Evolutionary conservation across 768 basidiomycete genomes (phyloP).

Genomic region (Psilocybe subaeruginosa): DNA sequence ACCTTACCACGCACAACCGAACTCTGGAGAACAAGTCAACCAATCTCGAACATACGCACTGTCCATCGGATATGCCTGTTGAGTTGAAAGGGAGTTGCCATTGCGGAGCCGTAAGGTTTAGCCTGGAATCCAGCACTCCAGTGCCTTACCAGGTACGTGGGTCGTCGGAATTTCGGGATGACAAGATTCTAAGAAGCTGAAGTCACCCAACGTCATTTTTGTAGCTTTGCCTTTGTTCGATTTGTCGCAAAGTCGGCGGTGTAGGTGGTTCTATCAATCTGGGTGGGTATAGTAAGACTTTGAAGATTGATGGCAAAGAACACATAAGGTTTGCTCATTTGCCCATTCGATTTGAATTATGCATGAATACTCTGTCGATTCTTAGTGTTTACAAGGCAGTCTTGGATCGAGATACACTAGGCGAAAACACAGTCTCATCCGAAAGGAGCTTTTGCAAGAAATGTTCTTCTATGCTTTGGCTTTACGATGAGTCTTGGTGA

Average conservation of each 20-base stretch:
- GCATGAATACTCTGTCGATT: background rate
- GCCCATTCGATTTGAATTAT: background rate
- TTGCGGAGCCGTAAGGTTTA: slow-evolving; percentile 53
- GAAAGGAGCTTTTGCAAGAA: slow-evolving; percentile 67
- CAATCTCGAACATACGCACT: background rate
- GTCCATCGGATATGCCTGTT: slow-evolving; percentile 48
- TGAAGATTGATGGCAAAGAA: slow-evolving; percentile 58
- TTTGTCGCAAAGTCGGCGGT: slow-evolving; percentile 74
- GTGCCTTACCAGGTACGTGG: slow-evolving; percentile 62
- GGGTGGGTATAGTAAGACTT: slow-evolving; percentile 53
- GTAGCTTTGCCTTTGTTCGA: slow-evolving; percentile 67
- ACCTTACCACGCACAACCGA: background rate
- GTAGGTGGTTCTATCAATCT: slow-evolving; percentile 68
- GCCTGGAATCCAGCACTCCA: slow-evolving; percentile 54
- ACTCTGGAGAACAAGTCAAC: background rate
- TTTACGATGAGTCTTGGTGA: slow-evolving; percentile 59
- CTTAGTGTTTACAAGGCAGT: slow-evolving; percentile 65
- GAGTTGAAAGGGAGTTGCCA: slow-evolving; percentile 59
- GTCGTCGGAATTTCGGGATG: background rate
- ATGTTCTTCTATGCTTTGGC: slow-evolving; percentile 71
- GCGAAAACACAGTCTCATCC: slow-evolving; percentile 51
- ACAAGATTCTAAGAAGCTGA: background rate
- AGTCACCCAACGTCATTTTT: background rate
- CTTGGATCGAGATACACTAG: slow-evolving; percentile 53
- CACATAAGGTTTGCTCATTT: slow-evolving; percentile 45